Evolutionary conservation across 164 flowering plant species (phyloP).

Genomic region (Magnolia sinica): DNA sequence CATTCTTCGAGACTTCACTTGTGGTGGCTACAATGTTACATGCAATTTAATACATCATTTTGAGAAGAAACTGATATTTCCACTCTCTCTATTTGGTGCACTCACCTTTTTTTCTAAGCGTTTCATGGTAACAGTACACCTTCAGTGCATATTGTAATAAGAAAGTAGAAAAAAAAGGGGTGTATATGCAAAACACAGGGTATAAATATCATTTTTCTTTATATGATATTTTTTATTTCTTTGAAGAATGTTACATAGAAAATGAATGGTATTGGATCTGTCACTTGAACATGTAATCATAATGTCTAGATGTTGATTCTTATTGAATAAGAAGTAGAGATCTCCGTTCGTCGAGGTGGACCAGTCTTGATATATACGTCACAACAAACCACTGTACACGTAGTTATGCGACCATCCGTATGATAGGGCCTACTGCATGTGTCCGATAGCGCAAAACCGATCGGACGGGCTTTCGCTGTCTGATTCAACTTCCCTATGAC

Average conservation of each 20-base stretch:
- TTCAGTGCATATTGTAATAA: not conserved
- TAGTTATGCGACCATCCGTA: not conserved
- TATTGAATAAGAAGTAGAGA: not conserved
- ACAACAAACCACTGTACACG: not conserved
- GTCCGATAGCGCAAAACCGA: not conserved
- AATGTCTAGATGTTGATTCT: not conserved
- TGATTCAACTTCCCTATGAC: too few species aligned
- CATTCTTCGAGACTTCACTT: not conserved
- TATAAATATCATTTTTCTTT: too few species aligned
- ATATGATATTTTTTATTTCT: not conserved
- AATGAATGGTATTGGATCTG: not conserved
- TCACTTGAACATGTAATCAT: not conserved
- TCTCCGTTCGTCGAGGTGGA: not conserved
- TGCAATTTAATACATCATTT: not conserved
- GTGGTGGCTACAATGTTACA: not conserved
- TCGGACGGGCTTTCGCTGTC: not conserved
- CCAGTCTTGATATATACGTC: not conserved
- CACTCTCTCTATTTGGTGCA: not conserved
- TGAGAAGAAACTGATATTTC: not conserved
- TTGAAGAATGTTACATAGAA: not conserved
- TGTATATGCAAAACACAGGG: not conserved
- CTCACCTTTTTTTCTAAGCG: not conserved
- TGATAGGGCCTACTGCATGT: not conserved
- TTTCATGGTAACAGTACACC: not conserved
- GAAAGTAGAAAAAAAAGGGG: not conserved